Evolutionary conservation across 2,329 filamentous ascomycete genomes (phyloP).

Genomic region (Penicillium janthinellum): DNA sequence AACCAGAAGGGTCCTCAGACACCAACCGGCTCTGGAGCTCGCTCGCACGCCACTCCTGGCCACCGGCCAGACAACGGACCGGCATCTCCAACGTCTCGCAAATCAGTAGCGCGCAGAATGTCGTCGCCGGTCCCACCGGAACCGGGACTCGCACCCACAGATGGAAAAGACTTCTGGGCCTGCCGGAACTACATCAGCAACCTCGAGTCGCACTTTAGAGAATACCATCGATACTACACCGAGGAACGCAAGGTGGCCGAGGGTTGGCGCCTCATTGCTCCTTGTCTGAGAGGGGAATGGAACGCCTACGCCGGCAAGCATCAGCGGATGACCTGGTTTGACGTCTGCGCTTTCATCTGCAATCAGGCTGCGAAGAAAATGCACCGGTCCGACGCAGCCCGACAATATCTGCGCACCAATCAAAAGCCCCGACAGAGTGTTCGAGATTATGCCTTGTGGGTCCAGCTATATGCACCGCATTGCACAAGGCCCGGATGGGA

Average conservation of each 20-base stretch:
- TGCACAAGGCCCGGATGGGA: background rate
- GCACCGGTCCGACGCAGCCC: background rate
- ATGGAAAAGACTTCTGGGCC: background rate
- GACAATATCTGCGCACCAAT: background rate
- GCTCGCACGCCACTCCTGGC: background rate
- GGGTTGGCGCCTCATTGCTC: background rate
- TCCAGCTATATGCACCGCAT: background rate
- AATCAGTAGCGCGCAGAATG: background rate
- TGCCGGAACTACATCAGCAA: background rate
- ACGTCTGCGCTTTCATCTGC: background rate
- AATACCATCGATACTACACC: background rate
- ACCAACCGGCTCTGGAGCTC: background rate
- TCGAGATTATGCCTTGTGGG: slow-evolving; percentile 1
- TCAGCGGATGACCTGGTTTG: background rate
- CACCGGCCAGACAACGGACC: background rate
- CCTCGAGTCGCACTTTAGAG: background rate
- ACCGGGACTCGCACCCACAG: background rate
- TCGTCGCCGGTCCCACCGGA: background rate
- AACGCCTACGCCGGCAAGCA: background rate
- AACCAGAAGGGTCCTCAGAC: background rate
- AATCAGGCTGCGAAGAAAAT: background rate
- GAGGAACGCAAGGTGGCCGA: background rate
- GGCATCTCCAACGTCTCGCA: background rate
- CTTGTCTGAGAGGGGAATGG: background rate
- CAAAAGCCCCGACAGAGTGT: background rate